Percentiles rank a stretch among this genome's conserved stretches.
Conservation (phyloP, 2,329 filamentous ascomycete species). For the Fusarium subtropicale region DNA sequence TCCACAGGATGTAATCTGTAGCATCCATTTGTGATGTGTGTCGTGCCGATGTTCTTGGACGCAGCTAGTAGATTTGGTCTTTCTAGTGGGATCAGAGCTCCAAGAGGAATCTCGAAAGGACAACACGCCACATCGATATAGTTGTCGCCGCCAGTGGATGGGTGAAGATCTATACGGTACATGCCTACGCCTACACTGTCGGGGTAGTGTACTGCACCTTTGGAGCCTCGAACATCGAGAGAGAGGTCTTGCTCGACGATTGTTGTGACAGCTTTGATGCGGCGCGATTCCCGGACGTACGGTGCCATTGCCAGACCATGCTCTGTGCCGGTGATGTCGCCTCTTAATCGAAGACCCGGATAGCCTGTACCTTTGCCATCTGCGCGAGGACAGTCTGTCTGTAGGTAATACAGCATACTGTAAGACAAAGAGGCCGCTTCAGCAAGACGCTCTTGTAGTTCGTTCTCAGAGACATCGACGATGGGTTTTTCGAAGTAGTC, state of each 20-base stretch:
- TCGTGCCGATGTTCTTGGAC: slow-evolving; percentile 48
- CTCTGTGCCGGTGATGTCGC: slow-evolving; percentile 46
- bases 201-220: slow-evolving; percentile 41
- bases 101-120: slow-evolving; percentile 46
- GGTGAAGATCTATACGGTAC: slow-evolving; percentile 48
- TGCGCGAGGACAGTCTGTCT: slow-evolving; percentile 45
- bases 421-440: slow-evolving; percentile 43
- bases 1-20: slow-evolving; percentile 47
- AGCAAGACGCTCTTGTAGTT: slow-evolving; percentile 31
- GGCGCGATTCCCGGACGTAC: slow-evolving; percentile 45
- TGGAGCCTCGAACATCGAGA: slow-evolving; percentile 32
- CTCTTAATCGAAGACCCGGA: slow-evolving; percentile 44
- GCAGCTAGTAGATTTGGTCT: slow-evolving; percentile 42
- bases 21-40: slow-evolving; percentile 48
- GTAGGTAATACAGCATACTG: slow-evolving; percentile 47
- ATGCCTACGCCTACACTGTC: slow-evolving; percentile 48
- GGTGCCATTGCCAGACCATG: slow-evolving; percentile 48
- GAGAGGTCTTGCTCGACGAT: slow-evolving; percentile 47
- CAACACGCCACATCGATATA: slow-evolving; percentile 49
- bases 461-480: slow-evolving; percentile 40
- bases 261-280: slow-evolving; percentile 44
- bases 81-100: slow-evolving; percentile 38
- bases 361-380: slow-evolving; percentile 43
- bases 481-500: slow-evolving; percentile 49
- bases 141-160: slow-evolving; percentile 46